Conservation (phyloP, 192 early-diverging fungal genomes). For the Backusella liffmaniae region DNA sequence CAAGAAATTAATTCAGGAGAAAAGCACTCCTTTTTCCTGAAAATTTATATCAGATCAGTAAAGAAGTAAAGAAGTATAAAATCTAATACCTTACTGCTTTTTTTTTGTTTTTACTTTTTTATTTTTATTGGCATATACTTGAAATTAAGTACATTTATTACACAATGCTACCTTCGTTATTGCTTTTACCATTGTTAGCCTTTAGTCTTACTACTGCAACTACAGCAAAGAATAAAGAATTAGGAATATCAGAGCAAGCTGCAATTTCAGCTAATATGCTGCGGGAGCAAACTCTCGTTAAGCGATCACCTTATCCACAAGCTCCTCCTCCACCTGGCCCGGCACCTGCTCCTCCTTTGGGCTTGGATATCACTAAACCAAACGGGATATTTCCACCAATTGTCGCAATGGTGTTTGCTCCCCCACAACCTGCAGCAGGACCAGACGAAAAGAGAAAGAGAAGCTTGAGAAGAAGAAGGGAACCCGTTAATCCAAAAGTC, state of each 20-base stretch:
- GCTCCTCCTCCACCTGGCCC: not conserved
- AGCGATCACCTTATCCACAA: not conserved
- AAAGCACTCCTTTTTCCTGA: not conserved
- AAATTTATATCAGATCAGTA: not conserved
- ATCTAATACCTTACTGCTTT: not conserved
- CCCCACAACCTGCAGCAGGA: not conserved
- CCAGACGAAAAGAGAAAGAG: not conserved
- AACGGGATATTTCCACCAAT: not conserved
- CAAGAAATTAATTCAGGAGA: not conserved
- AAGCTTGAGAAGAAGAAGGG: not conserved
- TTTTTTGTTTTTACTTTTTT: not conserved
- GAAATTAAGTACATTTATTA: not conserved
- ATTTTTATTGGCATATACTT: not conserved
- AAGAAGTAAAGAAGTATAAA: not conserved
- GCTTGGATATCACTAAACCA: not conserved
- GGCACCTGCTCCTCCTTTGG: not conserved
- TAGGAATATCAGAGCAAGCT: not conserved
- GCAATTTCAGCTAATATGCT: slow-evolving; percentile 1
- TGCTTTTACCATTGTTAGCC: not conserved
- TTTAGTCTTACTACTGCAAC: not conserved
- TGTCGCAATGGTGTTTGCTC: not conserved
- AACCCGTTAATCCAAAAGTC: not conserved
- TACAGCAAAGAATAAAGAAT: not conserved
- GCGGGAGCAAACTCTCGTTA: not conserved
- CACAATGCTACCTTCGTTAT: not conserved